Base-by-base conservation (phyloP, 805 yeast genomes). In the Ogataea nakhonphanomensis region DNA sequence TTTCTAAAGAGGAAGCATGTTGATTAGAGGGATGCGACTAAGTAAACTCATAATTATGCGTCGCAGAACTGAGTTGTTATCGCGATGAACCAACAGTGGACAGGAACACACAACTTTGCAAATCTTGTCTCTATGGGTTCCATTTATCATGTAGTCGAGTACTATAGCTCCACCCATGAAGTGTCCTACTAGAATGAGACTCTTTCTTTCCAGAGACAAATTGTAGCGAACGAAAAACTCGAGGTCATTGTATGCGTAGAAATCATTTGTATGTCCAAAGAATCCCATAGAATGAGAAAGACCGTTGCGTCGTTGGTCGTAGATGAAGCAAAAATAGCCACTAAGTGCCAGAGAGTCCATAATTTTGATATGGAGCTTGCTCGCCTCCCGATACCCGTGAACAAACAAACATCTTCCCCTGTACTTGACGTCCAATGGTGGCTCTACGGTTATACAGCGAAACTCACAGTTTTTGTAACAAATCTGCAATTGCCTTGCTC, bases 91-190 rank as follows among this genome's bases (percentile, higher is more conserved):
- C 25, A 41, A 12, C 33, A 41, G 30, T 5, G 44, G 44, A 3
- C 40, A 30, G 7, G 40, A 35, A 3, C 40, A 17, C 20, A 41
- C 39, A 13, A 30, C 37, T 7, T 12, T 15, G 14, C 39, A 26
- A 25, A 41, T 35, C n/a, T 22, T 22, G 34, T 35, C 30, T 30
- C 40, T 41, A 14, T 27, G 21, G 13, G 23, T 23, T 6, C 44
- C 44, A 4, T 3, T 13, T 35, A 31, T 31, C 44, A 41, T 41
- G 31, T 41, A 41, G 17, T 35, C 26, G 25, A 41, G 37, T 14
- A 41, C 44, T n/a, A 41, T 41, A 8, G 44, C 39, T 8, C 39
- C 44, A 2, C 44, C 44, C 44, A 41, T 41, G 4, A 40, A 41
- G 30, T 35, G 44, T 14, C 44, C 44, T 20, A 41, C 37, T 21